Evolutionary conservation across 2,329 filamentous ascomycete genomes (phyloP).

Genomic region (Monilinia laxa): DNA sequence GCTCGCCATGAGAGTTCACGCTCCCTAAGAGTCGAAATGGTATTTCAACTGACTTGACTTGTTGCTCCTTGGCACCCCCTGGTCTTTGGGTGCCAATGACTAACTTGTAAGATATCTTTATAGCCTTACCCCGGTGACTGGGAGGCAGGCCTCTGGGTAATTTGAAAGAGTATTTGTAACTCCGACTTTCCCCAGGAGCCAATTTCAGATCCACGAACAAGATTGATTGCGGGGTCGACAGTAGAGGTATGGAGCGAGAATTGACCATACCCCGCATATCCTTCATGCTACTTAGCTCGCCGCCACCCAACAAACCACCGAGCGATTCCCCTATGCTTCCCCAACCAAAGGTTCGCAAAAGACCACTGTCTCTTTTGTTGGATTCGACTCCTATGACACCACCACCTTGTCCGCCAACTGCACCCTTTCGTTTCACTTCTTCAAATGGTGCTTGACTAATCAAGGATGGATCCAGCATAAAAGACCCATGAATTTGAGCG

Average conservation of each 20-base stretch:
- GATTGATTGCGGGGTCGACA: slow-evolving; percentile 95
- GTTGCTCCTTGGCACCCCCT: slow-evolving; percentile 73
- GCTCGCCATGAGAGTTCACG: slow-evolving; percentile 83
- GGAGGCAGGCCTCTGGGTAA: slow-evolving; percentile 88
- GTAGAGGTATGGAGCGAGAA: slow-evolving; percentile 80
- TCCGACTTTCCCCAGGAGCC: slow-evolving; percentile 82
- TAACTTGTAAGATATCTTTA: slow-evolving; percentile 89
- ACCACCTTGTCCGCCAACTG: slow-evolving; percentile 81
- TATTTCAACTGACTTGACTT: slow-evolving; percentile 85
- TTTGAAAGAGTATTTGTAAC: slow-evolving; percentile 82
- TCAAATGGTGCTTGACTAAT: slow-evolving; percentile 90
- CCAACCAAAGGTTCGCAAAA: slow-evolving; percentile 86
- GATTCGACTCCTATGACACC: slow-evolving; percentile 79
- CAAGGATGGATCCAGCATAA: slow-evolving; percentile 86
- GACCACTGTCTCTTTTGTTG: slow-evolving; percentile 70
- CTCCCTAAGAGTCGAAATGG: slow-evolving; percentile 92
- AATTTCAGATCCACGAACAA: slow-evolving; percentile 91
- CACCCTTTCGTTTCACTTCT: slow-evolving; percentile 91
- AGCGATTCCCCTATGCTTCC: slow-evolving; percentile 83
- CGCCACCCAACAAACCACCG: slow-evolving; percentile 79
- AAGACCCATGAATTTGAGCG: slow-evolving; percentile 88
- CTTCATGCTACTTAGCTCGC: slow-evolving; percentile 88
- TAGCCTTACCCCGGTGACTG: slow-evolving; percentile 84
- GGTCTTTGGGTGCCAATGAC: slow-evolving; percentile 89
- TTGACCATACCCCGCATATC: slow-evolving; percentile 90